These are phyloP conservation scores for Mycena vulgaris DNA, from an alignment of 768 basidiomycete genomes.

Conservation along the genomic window DNA sequence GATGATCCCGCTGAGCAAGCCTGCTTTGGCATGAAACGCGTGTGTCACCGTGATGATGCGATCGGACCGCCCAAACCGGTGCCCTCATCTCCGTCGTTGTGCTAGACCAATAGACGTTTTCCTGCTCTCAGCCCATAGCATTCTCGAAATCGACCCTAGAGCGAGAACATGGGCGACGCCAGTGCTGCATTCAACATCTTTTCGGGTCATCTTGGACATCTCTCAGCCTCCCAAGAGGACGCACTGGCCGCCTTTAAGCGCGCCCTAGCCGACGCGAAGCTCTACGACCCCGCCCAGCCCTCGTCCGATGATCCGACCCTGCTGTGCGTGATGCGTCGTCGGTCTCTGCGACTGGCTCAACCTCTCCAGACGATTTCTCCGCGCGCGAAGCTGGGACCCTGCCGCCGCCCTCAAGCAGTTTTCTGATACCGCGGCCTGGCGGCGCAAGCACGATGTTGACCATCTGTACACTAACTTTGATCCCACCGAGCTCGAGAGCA, in stretches of 20 bases:
- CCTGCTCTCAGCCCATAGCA: neutral
- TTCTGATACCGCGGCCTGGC: constrained; percentile 77
- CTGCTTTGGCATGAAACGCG: too few relatives aligned
- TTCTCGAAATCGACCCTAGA: neutral
- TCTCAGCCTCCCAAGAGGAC: constrained; percentile 64
- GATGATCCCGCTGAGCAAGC: too few relatives aligned
- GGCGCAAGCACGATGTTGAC: constrained; percentile 72
- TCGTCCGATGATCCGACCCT: constrained; percentile 80
- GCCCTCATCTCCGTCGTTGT: neutral
- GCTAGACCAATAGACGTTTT: neutral
- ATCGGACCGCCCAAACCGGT: too few relatives aligned
- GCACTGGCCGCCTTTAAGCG: constrained; percentile 69
- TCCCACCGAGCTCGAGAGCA: constrained; percentile 69
- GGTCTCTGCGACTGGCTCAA: constrained; percentile 1
- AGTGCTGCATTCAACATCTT: constrained; percentile 43
- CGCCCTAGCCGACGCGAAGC: constrained; percentile 61
- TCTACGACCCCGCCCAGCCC: constrained; percentile 62
- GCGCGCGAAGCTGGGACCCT: constrained; percentile 81
- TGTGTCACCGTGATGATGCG: too few relatives aligned
- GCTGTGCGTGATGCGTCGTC: constrained; percentile 60
- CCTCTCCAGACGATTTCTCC: constrained; percentile 80
- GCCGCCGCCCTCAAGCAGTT: constrained; percentile 80
- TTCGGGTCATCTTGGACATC: constrained; percentile 68
- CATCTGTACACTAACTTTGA: constrained; percentile 75
- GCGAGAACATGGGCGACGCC: constrained; percentile 29